These are phyloP conservation scores for Aspergillus brasiliensis DNA, from an alignment of 2,329 filamentous ascomycete genomes.

Conservation along the genomic window DNA sequence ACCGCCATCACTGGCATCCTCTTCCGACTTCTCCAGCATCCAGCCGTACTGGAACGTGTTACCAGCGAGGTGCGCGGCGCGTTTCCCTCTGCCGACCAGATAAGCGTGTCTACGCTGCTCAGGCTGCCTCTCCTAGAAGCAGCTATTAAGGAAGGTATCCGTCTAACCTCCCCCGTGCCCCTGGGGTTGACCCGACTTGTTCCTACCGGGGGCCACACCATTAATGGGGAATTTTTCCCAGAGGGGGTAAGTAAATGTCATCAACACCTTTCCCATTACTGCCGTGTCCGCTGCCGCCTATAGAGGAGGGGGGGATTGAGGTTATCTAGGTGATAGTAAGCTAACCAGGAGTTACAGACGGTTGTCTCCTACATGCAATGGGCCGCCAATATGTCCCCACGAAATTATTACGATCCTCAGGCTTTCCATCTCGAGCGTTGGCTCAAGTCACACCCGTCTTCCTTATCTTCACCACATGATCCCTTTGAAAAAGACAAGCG, in stretches of 20 bases:
- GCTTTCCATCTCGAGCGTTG: neutral
- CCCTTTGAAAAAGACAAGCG: neutral
- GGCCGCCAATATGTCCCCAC: neutral
- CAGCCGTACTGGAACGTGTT: neutral
- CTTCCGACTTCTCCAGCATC: neutral
- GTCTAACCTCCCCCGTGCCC: neutral
- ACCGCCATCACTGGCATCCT: neutral
- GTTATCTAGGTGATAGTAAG: neutral
- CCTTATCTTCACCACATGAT: neutral
- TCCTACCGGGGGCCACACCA: neutral
- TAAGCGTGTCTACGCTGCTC: neutral
- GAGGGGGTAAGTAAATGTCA: neutral
- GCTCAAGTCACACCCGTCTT: neutral
- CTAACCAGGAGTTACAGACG: neutral
- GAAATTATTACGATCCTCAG: neutral
- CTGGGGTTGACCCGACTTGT: neutral
- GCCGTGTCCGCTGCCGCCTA: too few relatives aligned
- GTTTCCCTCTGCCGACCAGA: neutral
- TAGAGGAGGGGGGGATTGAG: too few relatives aligned
- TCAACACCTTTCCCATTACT: neutral
- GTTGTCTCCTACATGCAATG: slow-evolving; percentile 1
- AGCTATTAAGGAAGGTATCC: neutral
- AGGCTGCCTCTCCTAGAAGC: neutral
- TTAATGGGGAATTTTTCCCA: neutral
- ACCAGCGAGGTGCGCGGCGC: neutral